Conservation (phyloP, 1,284 basidiomycete species). For the Ustilago shanxiensis region DNA sequence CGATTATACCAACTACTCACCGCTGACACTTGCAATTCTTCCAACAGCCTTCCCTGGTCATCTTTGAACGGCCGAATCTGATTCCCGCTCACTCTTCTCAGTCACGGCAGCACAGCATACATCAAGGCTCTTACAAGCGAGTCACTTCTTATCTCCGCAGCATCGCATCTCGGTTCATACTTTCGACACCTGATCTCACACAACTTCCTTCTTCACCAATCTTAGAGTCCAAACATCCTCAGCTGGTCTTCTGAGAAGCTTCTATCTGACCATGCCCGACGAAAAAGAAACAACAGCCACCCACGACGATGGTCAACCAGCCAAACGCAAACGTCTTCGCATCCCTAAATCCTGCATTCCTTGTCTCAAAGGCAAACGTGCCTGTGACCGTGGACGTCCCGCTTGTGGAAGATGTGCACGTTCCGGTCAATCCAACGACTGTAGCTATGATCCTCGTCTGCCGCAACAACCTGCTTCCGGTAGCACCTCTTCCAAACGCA, state of each 20-base stretch:
- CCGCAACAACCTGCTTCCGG: conserved; percentile 22
- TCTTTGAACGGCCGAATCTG: not conserved
- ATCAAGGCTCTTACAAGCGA: not conserved
- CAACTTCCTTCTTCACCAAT: not conserved
- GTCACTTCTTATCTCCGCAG: not conserved
- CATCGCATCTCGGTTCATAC: not conserved
- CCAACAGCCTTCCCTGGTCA: not conserved
- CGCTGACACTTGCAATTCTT: not conserved
- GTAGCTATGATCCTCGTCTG: conserved; percentile 42
- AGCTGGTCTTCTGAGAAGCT: not conserved
- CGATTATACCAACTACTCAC: not conserved
- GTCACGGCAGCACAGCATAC: not conserved
- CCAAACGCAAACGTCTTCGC: conserved; percentile 49
- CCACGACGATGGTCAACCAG: conserved; percentile 41
- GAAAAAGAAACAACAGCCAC: conserved; percentile 18
- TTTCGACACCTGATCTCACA: not conserved
- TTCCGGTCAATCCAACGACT: conserved; percentile 28
- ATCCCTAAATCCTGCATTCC: conserved; percentile 54
- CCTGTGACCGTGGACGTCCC: conserved; percentile 47
- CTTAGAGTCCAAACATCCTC: not conserved
- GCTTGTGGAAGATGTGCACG: conserved; percentile 41
- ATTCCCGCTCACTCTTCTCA: not conserved
- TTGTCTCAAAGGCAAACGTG: conserved; percentile 46
- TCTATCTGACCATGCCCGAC: conserved; percentile 8
- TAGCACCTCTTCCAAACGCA: conserved; percentile 1